Base-by-base conservation (phyloP, 108 stramenopile genomes). In the Asterionellopsis glacialis region DNA sequence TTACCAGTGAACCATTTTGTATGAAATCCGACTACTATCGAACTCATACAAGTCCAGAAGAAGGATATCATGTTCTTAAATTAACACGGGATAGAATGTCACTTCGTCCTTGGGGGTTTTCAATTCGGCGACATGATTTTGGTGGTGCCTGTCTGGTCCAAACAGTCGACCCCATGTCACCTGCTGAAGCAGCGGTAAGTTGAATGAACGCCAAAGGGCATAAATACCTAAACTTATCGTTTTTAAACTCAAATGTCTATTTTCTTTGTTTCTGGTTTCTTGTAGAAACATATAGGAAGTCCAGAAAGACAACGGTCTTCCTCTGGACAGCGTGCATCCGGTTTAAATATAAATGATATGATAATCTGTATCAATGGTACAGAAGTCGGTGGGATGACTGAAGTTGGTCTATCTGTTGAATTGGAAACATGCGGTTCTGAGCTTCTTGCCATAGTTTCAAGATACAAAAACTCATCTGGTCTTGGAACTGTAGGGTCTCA, bases 61-160 rank as follows among this genome's bases (percentile, higher is more conserved):
- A 80, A 68, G 87, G 87, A 0, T 75, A 76, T 26, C 64, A 67
- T 23, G 65, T 72, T 19, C 55, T 92, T 11, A 53, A 57, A 10
- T 54, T 92, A 60, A 61, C 23, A 11, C 61, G 91, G 23, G 91
- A 92, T 73, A 47, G 66, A 23, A 40, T 69, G 41, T 76, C 56
- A 9, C 48, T 50, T 13, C 52, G 57, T 18, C 81, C 87, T 3
- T 92, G 91, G 91, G 90, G 91, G 3, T 83, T 92, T 49, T 51
- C 65, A 18, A 61, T 79, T 11, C 15, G 55, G 16, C 59, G 69
- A 23, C 83, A 92, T 66, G 85, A 87, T 52, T 85, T 87, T 67
- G 91, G 91, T 3, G 73, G 83, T 10, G 91, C 91, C 1, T 92
- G 91, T 59, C 74, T 92, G 51, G 82, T 92, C 0, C 62, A 75